Percentiles rank a stretch among this genome's conserved stretches.
Evolutionary conservation across 306 rosid species (phyloP).

Genomic region (Dryas octopetala): DNA sequence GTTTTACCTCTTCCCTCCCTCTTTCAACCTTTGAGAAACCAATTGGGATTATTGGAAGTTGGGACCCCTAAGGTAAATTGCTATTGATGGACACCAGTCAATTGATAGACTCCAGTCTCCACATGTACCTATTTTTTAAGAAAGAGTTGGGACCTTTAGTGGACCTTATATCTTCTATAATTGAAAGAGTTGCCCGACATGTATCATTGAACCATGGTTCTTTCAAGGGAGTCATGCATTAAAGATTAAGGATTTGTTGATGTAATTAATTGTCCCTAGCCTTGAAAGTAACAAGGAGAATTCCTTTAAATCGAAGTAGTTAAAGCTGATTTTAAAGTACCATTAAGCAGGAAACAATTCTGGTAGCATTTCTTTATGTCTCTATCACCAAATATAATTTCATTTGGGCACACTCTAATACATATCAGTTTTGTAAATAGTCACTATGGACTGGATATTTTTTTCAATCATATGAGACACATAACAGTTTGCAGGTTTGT

Average conservation of each 20-base stretch:
- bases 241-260: constrained; percentile 5
- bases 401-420: neutral
- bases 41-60: constrained; percentile 9
- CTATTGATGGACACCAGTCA: constrained; percentile 3
- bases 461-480: neutral
- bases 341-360: neutral
- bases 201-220: neutral
- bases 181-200: constrained; percentile 1
- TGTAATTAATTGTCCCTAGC: constrained; percentile 8
- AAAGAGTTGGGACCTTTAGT: constrained; percentile 16
- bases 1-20: neutral
- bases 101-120: constrained; percentile 12
- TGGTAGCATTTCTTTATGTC: neutral
- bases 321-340: neutral
- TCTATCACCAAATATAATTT: neutral
- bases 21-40: neutral
- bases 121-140: constrained; percentile 5
- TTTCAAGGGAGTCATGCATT: constrained; percentile 14
- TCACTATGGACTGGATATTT: neutral
- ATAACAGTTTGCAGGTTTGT: too few relatives aligned
- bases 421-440: neutral
- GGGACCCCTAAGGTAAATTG: constrained; percentile 3
- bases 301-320: neutral
- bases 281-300: constrained; percentile 9
- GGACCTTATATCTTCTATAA: constrained; percentile 18